These are phyloP conservation scores for Triticum monococcum DNA, from an alignment of 176 grass and related monocot genomes.

Conservation along the genomic window DNA sequence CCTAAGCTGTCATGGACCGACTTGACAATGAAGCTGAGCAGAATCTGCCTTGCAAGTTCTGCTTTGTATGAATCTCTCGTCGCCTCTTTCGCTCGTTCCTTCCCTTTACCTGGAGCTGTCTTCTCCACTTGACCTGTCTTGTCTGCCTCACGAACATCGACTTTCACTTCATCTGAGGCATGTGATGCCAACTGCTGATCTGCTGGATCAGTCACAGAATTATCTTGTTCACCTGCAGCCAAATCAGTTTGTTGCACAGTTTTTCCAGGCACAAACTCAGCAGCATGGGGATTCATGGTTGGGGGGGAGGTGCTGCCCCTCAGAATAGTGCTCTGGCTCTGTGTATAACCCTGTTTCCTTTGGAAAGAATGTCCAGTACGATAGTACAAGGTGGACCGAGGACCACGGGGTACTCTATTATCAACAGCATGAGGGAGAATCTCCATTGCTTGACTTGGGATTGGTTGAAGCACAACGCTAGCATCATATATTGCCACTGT, in stretches of 20 bases:
- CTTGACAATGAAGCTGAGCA: constrained; percentile 89
- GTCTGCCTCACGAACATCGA: constrained; percentile 23
- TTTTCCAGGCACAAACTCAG: constrained; percentile 86
- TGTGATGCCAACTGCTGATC: constrained; percentile 1
- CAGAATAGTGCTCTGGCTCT: constrained; percentile 57
- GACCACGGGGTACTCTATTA: constrained; percentile 76
- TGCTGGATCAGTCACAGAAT: constrained; percentile 21
- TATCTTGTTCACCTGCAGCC: constrained; percentile 37
- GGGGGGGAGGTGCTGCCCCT: constrained; percentile 34
- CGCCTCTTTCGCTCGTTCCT: constrained; percentile 52
- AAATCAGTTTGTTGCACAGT: constrained; percentile 54
- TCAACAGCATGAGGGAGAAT: constrained; percentile 65
- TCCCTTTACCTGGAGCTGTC: constrained; percentile 40
- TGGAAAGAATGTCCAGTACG: constrained; percentile 61
- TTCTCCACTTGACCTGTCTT: constrained; percentile 45
- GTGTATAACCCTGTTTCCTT: constrained; percentile 72
- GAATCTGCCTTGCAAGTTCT: constrained; percentile 94
- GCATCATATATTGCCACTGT: constrained; percentile 68
- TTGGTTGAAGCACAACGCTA: constrained; percentile 51
- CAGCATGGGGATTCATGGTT: constrained; percentile 95
- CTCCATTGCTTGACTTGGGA: constrained; percentile 59
- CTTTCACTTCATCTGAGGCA: constrained; percentile 19
- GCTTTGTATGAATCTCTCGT: constrained; percentile 53
- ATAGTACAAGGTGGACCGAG: constrained; percentile 75
- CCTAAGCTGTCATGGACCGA: constrained; percentile 74